Percentiles rank a stretch among this genome's conserved stretches.
Conservation (phyloP, 306 rosid species). For the Corylus avellana region DNA sequence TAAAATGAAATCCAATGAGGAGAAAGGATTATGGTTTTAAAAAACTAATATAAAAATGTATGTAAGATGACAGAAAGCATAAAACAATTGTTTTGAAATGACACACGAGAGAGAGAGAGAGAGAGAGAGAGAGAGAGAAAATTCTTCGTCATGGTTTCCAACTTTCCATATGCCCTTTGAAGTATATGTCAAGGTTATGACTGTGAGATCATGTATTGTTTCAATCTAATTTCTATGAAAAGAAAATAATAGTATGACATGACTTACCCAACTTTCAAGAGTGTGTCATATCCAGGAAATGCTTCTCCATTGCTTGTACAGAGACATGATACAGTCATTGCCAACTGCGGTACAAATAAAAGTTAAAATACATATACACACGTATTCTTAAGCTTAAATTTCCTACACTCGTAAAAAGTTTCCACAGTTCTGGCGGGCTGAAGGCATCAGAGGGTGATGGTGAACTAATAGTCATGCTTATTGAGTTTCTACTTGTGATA, state of each 20-base stretch:
- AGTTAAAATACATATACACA: slow-evolving; percentile 25
- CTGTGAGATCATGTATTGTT: not conserved
- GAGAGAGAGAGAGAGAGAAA: no score
- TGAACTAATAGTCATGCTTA: not conserved
- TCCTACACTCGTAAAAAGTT: not conserved
- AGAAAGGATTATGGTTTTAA: not conserved
- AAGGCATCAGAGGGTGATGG: not conserved
- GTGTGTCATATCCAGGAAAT: slow-evolving; percentile 81
- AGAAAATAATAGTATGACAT: not conserved
- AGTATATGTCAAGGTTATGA: not conserved
- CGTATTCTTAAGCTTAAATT: slow-evolving; percentile 8
- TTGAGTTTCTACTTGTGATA: not conserved
- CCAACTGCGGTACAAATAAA: slow-evolving; percentile 64
- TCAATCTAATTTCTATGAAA: not conserved
- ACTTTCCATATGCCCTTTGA: not conserved
- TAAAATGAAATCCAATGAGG: not conserved
- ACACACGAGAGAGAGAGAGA: not conserved
- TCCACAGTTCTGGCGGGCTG: not conserved
- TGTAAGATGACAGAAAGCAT: not conserved
- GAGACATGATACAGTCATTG: slow-evolving; percentile 60
- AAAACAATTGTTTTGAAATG: not conserved
- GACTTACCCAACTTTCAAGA: slow-evolving; percentile 87
- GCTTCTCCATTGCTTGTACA: slow-evolving; percentile 78
- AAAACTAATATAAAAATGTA: not conserved
- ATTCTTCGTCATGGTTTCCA: not conserved